Evolutionary conservation across 2,329 filamentous ascomycete species (phyloP).

Genomic region (Xylariomycetidae sp.): DNA sequence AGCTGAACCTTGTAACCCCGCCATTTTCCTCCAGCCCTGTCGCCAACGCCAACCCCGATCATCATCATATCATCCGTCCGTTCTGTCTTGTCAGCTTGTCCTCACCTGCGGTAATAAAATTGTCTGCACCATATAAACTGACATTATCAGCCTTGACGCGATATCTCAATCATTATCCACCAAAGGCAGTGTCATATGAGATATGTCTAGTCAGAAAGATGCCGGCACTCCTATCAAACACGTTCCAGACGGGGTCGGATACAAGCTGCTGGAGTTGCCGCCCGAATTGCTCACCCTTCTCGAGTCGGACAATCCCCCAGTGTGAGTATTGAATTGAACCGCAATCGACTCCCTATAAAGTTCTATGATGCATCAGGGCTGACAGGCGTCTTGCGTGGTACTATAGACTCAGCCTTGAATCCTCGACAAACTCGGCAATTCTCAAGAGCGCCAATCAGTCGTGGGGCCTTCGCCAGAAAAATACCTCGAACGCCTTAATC

Average conservation of each 20-base stretch:
- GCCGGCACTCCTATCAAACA: constrained; percentile 48
- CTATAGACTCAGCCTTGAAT: constrained; percentile 43
- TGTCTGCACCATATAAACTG: too few species aligned
- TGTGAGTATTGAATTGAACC: too few species aligned
- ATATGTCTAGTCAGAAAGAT: constrained; percentile 41
- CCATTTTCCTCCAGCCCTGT: too few species aligned
- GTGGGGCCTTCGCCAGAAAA: constrained; percentile 60
- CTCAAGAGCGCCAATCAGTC: constrained; percentile 47
- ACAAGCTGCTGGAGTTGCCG: constrained; percentile 60
- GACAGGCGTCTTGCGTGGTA: background rate
- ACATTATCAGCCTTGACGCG: too few species aligned
- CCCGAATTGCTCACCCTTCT: constrained; percentile 52
- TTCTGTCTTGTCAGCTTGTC: too few species aligned
- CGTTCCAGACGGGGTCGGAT: constrained; percentile 43
- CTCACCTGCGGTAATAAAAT: too few species aligned
- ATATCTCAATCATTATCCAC: constrained; percentile 1
- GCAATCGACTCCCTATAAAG: too few species aligned
- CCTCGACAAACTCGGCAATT: constrained; percentile 47
- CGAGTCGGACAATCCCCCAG: constrained; percentile 47
- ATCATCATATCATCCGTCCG: too few species aligned
- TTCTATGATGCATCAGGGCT: too few species aligned
- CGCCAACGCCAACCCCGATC: too few species aligned
- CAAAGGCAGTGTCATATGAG: constrained; percentile 1
- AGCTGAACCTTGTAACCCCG: too few species aligned
- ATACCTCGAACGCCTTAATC: constrained; percentile 63